Evolutionary conservation across 2,329 filamentous ascomycete genomes (phyloP).

Genomic region (Aspergillus sp.): DNA sequence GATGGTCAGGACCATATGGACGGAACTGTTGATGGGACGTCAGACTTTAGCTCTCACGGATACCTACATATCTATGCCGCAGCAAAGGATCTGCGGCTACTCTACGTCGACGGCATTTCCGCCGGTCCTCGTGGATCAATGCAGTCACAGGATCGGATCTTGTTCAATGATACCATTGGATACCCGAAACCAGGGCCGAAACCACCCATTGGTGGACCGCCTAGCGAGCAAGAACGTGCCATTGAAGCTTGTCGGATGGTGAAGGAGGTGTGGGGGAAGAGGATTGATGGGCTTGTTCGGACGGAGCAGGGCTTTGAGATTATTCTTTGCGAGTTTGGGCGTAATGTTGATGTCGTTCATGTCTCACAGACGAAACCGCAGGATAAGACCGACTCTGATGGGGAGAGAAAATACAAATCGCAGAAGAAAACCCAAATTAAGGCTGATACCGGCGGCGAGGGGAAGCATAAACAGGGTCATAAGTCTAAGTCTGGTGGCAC

Average conservation of each 20-base stretch:
- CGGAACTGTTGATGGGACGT: too few species aligned
- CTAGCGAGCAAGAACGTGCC: slow-evolving; percentile 46
- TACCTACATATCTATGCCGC: slow-evolving; percentile 61
- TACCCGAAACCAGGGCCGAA: too few species aligned
- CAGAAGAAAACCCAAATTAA: neutral
- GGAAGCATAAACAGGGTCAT: too few species aligned
- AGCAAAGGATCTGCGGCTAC: slow-evolving; percentile 48
- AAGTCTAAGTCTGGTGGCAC: too few species aligned
- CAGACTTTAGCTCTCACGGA: slow-evolving; percentile 27
- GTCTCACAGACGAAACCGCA: slow-evolving; percentile 20
- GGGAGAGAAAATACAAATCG: too few species aligned
- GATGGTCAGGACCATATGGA: too few species aligned
- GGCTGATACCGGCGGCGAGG: neutral
- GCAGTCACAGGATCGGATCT: slow-evolving; percentile 57
- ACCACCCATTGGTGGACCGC: too few species aligned
- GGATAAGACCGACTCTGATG: too few species aligned
- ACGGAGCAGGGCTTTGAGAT: slow-evolving; percentile 66
- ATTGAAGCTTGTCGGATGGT: slow-evolving; percentile 49
- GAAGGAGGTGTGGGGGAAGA: slow-evolving; percentile 40
- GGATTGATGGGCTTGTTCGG: slow-evolving; percentile 56
- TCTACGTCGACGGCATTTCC: slow-evolving; percentile 64
- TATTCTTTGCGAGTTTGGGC: slow-evolving; percentile 57
- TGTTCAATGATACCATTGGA: slow-evolving; percentile 37
- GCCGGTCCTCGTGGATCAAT: slow-evolving; percentile 58
- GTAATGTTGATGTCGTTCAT: slow-evolving; percentile 29